These are phyloP conservation scores for Solanum rostratum DNA, from an alignment of 257 asterid genomes.

Conservation along the genomic window DNA sequence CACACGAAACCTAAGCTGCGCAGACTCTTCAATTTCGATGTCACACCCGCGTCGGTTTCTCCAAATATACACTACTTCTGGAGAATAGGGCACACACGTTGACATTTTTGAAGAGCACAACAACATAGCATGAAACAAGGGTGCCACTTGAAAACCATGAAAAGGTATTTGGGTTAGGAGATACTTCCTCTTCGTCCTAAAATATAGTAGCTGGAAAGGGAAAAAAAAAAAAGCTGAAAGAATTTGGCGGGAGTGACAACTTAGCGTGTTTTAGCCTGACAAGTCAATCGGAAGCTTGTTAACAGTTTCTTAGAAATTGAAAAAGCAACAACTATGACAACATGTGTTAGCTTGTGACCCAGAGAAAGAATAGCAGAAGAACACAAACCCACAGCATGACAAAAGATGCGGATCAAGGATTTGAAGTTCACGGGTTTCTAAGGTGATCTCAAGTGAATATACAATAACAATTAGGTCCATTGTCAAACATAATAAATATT, in stretches of 20 bases:
- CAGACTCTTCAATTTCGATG: no score
- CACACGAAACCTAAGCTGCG: neutral
- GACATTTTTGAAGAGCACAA: no score
- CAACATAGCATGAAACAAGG: neutral
- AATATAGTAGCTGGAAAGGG: neutral
- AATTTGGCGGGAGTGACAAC: neutral
- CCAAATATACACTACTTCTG: no score
- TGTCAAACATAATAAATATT: neutral
- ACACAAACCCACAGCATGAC: neutral
- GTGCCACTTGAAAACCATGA: neutral
- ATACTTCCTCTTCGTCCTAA: neutral
- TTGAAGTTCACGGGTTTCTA: neutral
- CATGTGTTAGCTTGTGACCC: neutral
- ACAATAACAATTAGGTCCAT: neutral
- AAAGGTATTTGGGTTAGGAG: neutral
- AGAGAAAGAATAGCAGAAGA: neutral
- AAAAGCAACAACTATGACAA: neutral
- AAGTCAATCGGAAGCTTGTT: neutral
- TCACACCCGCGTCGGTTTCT: no score
- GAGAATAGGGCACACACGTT: no score
- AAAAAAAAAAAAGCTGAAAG: neutral
- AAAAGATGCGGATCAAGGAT: neutral
- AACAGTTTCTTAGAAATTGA: neutral
- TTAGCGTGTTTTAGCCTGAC: neutral
- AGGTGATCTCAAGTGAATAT: neutral